Percentiles rank a stretch among this genome's conserved stretches.
These are phyloP conservation scores for Oryza rufipogon DNA, from an alignment of 176 grass and related monocot genomes.

Conservation along the genomic window DNA sequence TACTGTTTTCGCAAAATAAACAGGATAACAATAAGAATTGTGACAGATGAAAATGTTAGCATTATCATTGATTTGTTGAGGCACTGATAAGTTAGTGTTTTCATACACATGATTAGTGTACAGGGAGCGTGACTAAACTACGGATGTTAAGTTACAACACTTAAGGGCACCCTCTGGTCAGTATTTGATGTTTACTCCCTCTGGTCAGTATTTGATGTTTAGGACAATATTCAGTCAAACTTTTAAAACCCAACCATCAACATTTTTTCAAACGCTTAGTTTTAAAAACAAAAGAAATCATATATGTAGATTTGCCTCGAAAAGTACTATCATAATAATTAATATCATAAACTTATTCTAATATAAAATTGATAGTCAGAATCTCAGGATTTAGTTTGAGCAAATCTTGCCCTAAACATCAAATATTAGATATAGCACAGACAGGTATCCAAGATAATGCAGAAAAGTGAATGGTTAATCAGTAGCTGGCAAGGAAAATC, in stretches of 20 bases:
- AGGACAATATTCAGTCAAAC: no score
- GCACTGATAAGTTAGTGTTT: background rate
- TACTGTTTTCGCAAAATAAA: slow-evolving; percentile 16
- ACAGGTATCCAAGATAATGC: background rate
- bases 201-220: no score
- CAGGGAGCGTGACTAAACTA: background rate
- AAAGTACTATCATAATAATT: no score
- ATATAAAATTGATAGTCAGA: no score
- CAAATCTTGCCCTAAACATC: no score
- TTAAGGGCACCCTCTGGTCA: background rate
- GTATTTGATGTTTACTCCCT: no score
- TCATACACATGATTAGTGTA: background rate
- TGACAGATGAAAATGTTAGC: background rate
- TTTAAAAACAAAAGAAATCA: no score
- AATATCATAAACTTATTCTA: no score
- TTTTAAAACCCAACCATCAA: no score
- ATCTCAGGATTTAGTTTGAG: no score
- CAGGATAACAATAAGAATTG: slow-evolving; percentile 29
- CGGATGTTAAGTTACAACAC: background rate
- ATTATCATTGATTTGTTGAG: slow-evolving; percentile 1
- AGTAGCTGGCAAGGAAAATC: slow-evolving; percentile 20
- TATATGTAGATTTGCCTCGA: no score
- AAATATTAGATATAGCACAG: slow-evolving; percentile 18
- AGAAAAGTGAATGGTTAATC: slow-evolving; percentile 4
- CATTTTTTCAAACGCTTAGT: no score